Conservation (phyloP, 148 eudicot genomes). For the Fallopia convolvulus region DNA sequence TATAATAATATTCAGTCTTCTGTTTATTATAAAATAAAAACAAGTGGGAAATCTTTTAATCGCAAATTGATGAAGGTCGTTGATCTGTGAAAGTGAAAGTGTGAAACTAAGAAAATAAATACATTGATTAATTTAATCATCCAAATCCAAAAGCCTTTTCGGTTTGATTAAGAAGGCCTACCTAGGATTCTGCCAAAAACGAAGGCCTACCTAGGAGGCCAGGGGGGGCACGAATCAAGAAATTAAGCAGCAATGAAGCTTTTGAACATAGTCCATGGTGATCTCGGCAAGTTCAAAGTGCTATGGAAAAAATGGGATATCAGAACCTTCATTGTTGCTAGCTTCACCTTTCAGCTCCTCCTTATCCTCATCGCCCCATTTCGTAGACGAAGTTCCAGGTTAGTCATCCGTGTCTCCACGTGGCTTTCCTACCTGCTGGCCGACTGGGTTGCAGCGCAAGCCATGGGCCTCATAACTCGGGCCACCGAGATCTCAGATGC, state of each 20-base stretch:
- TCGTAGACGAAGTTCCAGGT: neutral
- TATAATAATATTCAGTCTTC: no score
- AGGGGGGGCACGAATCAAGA: no score
- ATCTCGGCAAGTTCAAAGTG: neutral
- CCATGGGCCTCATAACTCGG: conserved; percentile 1
- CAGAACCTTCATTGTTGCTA: neutral
- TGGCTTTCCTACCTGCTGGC: neutral
- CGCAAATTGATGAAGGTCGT: no score
- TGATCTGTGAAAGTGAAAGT: no score
- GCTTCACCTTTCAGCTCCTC: neutral
- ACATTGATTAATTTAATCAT: no score
- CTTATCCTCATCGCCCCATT: neutral
- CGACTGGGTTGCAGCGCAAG: neutral
- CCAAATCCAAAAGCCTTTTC: no score
- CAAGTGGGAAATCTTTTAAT: no score
- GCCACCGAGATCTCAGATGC: neutral
- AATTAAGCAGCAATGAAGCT: neutral
- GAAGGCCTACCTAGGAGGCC: no score
- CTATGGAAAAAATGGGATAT: neutral
- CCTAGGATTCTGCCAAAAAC: no score
- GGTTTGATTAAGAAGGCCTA: no score
- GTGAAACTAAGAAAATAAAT: no score
- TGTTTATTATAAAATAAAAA: no score
- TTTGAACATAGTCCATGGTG: neutral
- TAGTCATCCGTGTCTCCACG: neutral